A percentile compares a stretch with the other conserved stretches of the same genome.
Conservation (phyloP, 2,329 filamentous ascomycete species). For the Aspergillus versicolor region DNA sequence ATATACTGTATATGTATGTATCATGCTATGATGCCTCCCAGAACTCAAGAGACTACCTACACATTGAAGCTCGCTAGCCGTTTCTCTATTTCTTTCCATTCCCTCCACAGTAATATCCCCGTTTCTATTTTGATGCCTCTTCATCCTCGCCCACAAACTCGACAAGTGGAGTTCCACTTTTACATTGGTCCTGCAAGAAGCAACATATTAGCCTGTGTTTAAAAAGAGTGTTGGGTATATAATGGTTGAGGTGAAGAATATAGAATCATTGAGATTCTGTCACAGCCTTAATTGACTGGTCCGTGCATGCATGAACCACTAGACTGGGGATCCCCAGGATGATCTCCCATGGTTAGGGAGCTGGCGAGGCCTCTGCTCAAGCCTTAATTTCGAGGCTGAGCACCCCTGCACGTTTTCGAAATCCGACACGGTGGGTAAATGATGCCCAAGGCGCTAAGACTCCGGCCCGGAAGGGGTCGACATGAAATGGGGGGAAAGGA, state of each 20-base stretch:
- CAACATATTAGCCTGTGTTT: slow-evolving; percentile 21
- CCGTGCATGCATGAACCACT: background rate
- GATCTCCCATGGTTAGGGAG: background rate
- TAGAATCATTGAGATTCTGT: background rate
- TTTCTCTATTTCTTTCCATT: no score
- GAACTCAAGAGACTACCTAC: no score
- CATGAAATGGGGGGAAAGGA: background rate
- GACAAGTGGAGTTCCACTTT: slow-evolving; percentile 72
- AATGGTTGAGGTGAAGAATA: background rate
- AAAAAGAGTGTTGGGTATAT: background rate
- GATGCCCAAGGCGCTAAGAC: background rate
- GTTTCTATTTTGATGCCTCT: slow-evolving; percentile 2
- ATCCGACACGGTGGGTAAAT: background rate
- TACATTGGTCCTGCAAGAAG: slow-evolving; percentile 67
- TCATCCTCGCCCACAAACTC: slow-evolving; percentile 61
- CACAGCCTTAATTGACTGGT: background rate
- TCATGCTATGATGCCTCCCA: no score
- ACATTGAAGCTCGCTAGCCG: no score
- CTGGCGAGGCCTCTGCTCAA: no score
- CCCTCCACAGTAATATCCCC: background rate
- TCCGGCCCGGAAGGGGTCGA: background rate
- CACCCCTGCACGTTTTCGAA: background rate
- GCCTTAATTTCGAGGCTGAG: no score
- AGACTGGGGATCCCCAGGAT: background rate
- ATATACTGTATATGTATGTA: no score